Base-by-base conservation (phyloP, 2,329 filamentous ascomycete species). In the Byssoonygena ceratinophila region DNA sequence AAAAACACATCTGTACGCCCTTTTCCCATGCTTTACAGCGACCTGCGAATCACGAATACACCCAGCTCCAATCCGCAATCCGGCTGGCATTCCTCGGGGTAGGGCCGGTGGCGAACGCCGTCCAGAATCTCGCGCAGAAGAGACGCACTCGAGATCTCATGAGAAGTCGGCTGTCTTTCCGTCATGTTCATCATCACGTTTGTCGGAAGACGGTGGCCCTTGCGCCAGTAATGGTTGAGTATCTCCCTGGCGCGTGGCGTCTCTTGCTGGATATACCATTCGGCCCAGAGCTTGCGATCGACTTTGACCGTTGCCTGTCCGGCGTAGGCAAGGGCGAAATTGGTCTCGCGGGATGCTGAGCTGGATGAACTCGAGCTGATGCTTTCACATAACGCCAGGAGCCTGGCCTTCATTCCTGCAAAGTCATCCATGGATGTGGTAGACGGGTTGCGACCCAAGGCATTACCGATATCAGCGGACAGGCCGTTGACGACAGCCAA, bases 231-330 rank as follows among this genome's bases (percentile, higher is more conserved):
- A 18, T 66, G 51, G 34, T 63, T 66, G 47, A 74, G 62, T 4
- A 75, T 68, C 27, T 76, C 75, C 54, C 78, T 74, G 47, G 83
- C 75, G 12, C 80, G 72, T 9, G 74, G 70, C 59, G 79, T 79
- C 61, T 83, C 81, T 60, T 84, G 81, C 60, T 81, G 78, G 43
- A 79, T 75, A 71, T 78, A 83, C 80, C 80, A 83, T 52, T 82
- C 76, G 29, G 75, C 73, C 81, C 81, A 84, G 1, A 75, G 70
- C 18, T 71, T 67, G 25, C 78, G 71, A 48, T 76, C 72, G 2
- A 82, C 66, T 1, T 67, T 59, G 14, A 78, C 73, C 51, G 73
- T 70, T 36, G 78, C 71, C 54, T 71, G 75, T 3, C 74, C 70
- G 1, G 78, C 70, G 57, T 80, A 73, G 1, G 75, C 67, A 2